phyloP scores from a whole-genome alignment of 208 protist genomes.

The Angomonas deanei region DNA sequence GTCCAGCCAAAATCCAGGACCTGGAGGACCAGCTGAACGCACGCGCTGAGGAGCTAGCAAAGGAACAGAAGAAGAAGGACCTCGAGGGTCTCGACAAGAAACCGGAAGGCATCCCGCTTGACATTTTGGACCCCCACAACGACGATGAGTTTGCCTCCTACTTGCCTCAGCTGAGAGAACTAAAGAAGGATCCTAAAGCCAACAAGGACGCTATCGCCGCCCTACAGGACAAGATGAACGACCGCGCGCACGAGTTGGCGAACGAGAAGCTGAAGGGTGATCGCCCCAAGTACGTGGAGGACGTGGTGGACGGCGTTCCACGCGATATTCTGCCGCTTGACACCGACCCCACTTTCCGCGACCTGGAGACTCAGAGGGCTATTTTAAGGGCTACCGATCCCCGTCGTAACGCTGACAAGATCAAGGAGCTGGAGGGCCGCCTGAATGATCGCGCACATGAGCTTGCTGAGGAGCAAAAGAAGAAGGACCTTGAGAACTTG shows the following conservation, averaged over 20 bases:
- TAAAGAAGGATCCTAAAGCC: constrained; percentile 38
- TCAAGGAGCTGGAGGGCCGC: constrained; percentile 18
- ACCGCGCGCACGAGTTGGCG: constrained; percentile 17
- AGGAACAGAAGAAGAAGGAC: constrained; percentile 4
- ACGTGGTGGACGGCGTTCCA: constrained; percentile 33
- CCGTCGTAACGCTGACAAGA: no score
- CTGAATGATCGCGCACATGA: constrained; percentile 35
- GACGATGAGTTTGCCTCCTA: constrained; percentile 13
- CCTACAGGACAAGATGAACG: constrained; percentile 62
- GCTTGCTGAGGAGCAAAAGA: constrained; percentile 52
- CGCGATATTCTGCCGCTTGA: constrained; percentile 26
- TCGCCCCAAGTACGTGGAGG: background rate
- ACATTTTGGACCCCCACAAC: constrained; percentile 12
- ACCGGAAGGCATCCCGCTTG: constrained; percentile 17
- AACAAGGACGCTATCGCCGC: constrained; percentile 51
- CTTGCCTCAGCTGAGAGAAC: constrained; percentile 21
- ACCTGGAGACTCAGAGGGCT: no score
- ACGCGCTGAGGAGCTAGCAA: constrained; percentile 21
- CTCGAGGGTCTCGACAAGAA: constrained; percentile 13
- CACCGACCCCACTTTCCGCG: no score
- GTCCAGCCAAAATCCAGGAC: constrained; percentile 13
- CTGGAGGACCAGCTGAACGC: constrained; percentile 22
- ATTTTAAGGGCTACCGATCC: no score
- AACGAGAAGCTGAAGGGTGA: constrained; percentile 18
- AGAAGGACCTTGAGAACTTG: constrained; percentile 29